These are phyloP conservation scores for Cladophialophora chaetospira DNA, from an alignment of 2,329 filamentous ascomycete species.

Conservation along the genomic window DNA sequence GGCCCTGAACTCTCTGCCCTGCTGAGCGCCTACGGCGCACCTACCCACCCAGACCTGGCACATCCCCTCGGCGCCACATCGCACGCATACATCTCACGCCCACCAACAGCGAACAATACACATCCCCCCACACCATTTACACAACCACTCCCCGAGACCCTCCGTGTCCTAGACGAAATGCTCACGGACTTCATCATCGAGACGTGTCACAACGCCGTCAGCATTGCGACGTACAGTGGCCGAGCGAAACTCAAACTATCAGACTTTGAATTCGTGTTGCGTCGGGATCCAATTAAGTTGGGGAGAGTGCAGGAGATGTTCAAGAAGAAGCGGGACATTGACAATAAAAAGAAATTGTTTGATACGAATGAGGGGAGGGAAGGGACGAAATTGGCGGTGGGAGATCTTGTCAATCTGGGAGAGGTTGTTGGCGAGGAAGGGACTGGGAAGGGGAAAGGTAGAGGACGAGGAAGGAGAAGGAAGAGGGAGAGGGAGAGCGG, in stretches of 20 bases:
- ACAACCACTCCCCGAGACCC: conserved; percentile 79
- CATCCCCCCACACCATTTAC: conserved; percentile 69
- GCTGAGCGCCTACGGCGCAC: conserved; percentile 49
- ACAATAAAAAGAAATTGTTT: conserved; percentile 73
- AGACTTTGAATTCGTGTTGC: conserved; percentile 92
- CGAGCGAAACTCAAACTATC: conserved; percentile 98
- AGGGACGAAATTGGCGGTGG: conserved; percentile 26
- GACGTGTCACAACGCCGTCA: conserved; percentile 84
- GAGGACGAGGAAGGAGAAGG: conserved; percentile 31
- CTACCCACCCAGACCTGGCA: conserved; percentile 35
- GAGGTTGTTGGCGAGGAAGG: conserved; percentile 34
- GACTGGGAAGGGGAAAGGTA: conserved; percentile 32
- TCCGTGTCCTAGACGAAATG: conserved; percentile 89
- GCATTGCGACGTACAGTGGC: conserved; percentile 79
- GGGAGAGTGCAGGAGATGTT: conserved; percentile 88
- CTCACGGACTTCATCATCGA: conserved; percentile 96
- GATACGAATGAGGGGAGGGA: conserved; percentile 45
- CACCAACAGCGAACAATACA: conserved; percentile 29
- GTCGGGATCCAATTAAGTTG: conserved; percentile 80
- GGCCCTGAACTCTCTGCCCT: conserved; percentile 64
- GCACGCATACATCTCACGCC: conserved; percentile 22
- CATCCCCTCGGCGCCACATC: conserved; percentile 34
- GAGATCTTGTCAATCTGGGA: conserved; percentile 31
- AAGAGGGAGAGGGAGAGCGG: conserved; percentile 27
- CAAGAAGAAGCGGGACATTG: conserved; percentile 83